A percentile compares a stretch with the other conserved stretches of the same genome.
Conservation (phyloP, 305 asterid species). For the Fraxinus greggii region DNA sequence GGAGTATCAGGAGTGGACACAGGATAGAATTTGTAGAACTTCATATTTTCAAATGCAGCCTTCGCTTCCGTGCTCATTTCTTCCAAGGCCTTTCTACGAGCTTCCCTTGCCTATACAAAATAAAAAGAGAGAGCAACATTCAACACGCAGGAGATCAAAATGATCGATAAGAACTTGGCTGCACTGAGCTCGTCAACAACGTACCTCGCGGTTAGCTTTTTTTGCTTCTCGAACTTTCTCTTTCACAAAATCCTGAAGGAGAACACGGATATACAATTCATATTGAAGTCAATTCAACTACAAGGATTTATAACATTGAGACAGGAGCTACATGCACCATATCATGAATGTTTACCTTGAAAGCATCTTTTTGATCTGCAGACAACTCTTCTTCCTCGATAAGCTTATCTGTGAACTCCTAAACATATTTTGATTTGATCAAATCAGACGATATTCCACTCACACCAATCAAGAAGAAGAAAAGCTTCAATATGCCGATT, state of each 20-base stretch:
- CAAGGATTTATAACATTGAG: neutral
- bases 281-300: neutral
- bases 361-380: constrained; percentile 64
- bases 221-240: constrained; percentile 77
- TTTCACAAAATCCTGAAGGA: constrained; percentile 52
- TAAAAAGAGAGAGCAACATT: constrained; percentile 19
- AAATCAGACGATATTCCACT: neutral
- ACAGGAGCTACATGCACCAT: neutral
- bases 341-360: constrained; percentile 44
- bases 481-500: neutral
- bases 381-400: constrained; percentile 69
- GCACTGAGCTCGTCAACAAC: neutral
- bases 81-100: constrained; percentile 65
- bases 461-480: neutral
- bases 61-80: constrained; percentile 64
- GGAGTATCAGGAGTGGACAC: constrained; percentile 62
- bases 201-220: constrained; percentile 72
- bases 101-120: constrained; percentile 59
- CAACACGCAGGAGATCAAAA: neutral
- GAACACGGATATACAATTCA: neutral
- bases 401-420: constrained; percentile 72
- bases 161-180: neutral
- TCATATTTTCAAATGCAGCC: constrained; percentile 66
- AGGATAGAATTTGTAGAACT: constrained; percentile 73
- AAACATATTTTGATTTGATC: constrained; percentile 12